Evolutionary conservation across 177 flowering plant genomes (phyloP), one percentile per base, ranked within the genome.

Genomic region (Telopea speciosissima): DNA sequence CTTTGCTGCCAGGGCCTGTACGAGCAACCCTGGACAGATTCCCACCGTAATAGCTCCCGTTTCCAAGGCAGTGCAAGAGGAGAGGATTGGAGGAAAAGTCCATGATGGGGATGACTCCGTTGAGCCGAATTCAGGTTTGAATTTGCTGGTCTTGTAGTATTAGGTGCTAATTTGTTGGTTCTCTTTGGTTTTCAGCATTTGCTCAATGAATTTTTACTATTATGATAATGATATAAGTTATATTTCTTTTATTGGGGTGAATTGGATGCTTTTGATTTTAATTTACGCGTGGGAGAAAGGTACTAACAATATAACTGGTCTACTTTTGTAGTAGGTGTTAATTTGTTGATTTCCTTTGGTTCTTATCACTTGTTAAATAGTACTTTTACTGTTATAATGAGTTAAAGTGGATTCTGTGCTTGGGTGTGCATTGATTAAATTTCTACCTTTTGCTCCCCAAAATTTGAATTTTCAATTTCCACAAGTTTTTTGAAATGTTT

Each of bases 1-100:
- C 25, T 42, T 80, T 54, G 23, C 73, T 63, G 64, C 67, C 22
- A 65, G 66, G 59, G 66, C 73, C 16, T 75, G 71, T 21, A 59
- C 65, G 24, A 63, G 75, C 58, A 26, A 68, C 24, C 4, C 80
- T 24, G 49, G 73, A 16, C 73, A n/a, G 23, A 17, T 68, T 25
- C 81, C 73, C 12, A 36, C 42, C 22, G 63, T 62, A 23, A 31
- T 24, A 1, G 24, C 63, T 62, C 45, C 73, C 66, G 54, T 73
- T n/a, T 64, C 62, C 60, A 74, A 19, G 28, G 21, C 61, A 22
- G 58, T 77, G n/a, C 72, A 36, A 61, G 75, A 72, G 62, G 68
- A 74, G 69, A 69, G 31, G 26, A 31, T 75, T 33, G 77, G 59
- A 45, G 78, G 69, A 65, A 36, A 10, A 19, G 36, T n/a, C n/a